Conservation (phyloP, 352 stramenopile genomes). For the Phytophthora capsici region DNA sequence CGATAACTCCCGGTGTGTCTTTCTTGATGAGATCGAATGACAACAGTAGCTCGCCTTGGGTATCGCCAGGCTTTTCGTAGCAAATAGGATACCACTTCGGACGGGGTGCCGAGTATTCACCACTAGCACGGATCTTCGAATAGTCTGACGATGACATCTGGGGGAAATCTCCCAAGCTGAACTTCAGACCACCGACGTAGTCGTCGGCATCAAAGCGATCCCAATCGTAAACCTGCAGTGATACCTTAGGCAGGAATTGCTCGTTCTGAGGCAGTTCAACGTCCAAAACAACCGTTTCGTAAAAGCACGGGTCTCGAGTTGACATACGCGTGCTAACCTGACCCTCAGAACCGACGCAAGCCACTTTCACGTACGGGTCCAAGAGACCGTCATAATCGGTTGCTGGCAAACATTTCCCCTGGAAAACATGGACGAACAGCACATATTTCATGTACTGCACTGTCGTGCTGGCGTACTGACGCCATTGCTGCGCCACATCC, state of each 20-base stretch:
- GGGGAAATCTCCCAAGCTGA: constrained; percentile 65
- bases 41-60: constrained; percentile 80
- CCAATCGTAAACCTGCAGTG: constrained; percentile 79
- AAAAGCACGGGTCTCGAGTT: constrained; percentile 85
- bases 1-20: constrained; percentile 57
- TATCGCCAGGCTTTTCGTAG: constrained; percentile 63
- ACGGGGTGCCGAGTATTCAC: constrained; percentile 59
- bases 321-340: constrained; percentile 65
- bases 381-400: constrained; percentile 77
- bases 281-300: constrained; percentile 82
- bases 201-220: constrained; percentile 78
- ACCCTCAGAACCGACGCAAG: constrained; percentile 73
- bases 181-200: constrained; percentile 69
- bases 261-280: constrained; percentile 76
- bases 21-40: constrained; percentile 81
- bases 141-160: constrained; percentile 68
- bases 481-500: constrained; percentile 56
- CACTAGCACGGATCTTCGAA: constrained; percentile 49
- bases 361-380: constrained; percentile 87
- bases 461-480: constrained; percentile 57
- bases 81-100: constrained; percentile 80
- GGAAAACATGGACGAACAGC: constrained; percentile 86
- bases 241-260: constrained; percentile 73
- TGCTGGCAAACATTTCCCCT: constrained; percentile 74
- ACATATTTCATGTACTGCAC: constrained; percentile 81